phyloP scores from a whole-genome alignment of 805 yeast genomes.

The Starmerella stellata region DNA sequence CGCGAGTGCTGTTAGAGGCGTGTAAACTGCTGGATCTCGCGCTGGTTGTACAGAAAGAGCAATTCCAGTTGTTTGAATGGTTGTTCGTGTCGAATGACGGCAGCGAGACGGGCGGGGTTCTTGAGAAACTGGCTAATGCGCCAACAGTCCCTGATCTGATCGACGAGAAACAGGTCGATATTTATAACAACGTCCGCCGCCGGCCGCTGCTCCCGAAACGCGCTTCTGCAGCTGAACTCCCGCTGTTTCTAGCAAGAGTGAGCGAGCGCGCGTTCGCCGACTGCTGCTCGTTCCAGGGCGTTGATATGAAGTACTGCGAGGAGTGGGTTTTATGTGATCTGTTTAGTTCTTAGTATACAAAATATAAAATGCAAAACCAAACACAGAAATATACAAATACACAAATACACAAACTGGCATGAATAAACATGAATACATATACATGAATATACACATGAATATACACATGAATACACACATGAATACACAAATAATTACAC shows the following conservation, averaged over 20 bases:
- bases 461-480: too few relatives aligned
- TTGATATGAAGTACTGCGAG: constrained; percentile 33
- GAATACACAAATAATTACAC: neutral
- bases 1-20: constrained; percentile 23
- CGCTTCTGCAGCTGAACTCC: constrained; percentile 26
- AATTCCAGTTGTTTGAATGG: constrained; percentile 68
- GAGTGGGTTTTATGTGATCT: constrained; percentile 45
- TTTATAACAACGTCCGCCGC: constrained; percentile 2
- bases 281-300: constrained; percentile 33
- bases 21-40: constrained; percentile 67
- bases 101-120: constrained; percentile 6
- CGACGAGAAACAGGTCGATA: constrained; percentile 3
- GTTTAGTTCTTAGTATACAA: too few relatives aligned
- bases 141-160: constrained; percentile 5
- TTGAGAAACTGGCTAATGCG: constrained; percentile 22
- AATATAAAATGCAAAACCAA: too few relatives aligned
- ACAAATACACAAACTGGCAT: too few relatives aligned
- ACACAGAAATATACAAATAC: too few relatives aligned
- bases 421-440: neutral
- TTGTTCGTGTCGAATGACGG: constrained; percentile 47
- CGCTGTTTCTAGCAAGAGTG: constrained; percentile 46
- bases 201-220: constrained; percentile 17
- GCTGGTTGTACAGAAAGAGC: constrained; percentile 52
- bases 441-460: too few relatives aligned
- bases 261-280: constrained; percentile 50